A percentile compares a stretch with the other conserved stretches of the same genome.
Evolutionary conservation across 202 grass and related monocot genomes (phyloP).

Genomic region (Brachypodium distachyon): DNA sequence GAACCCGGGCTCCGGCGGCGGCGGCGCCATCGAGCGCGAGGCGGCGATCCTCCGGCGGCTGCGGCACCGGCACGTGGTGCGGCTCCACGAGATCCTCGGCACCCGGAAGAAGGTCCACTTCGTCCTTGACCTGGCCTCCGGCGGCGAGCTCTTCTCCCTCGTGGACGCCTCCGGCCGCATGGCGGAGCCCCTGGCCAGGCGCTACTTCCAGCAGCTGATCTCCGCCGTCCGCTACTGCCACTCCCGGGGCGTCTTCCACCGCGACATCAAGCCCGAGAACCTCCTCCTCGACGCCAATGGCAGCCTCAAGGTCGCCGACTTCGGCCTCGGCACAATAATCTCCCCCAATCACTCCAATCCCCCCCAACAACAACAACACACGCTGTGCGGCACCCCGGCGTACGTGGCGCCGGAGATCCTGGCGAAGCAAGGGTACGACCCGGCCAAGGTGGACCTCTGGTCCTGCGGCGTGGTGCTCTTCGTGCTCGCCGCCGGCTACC

Average conservation of each 20-base stretch:
- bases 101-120: slow-evolving; percentile 74
- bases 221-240: slow-evolving; percentile 76
- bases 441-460: slow-evolving; percentile 69
- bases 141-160: slow-evolving; percentile 59
- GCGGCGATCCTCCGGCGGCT: slow-evolving; percentile 47
- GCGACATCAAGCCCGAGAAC: slow-evolving; percentile 94
- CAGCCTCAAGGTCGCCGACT: slow-evolving; percentile 66
- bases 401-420: slow-evolving; percentile 83
- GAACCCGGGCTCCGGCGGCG: slow-evolving; percentile 3
- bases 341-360: too few relatives aligned
- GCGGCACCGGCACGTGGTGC: slow-evolving; percentile 63
- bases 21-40: slow-evolving; percentile 42
- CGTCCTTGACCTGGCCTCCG: slow-evolving; percentile 63
- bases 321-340: slow-evolving; percentile 68
- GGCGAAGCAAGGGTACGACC: slow-evolving; percentile 46
- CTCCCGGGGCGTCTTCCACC: slow-evolving; percentile 70
- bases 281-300: slow-evolving; percentile 53
- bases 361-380: too few relatives aligned
- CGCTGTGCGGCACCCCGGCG: slow-evolving; percentile 71
- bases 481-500: slow-evolving; percentile 75
- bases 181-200: slow-evolving; percentile 42
- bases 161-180: slow-evolving; percentile 48
- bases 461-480: slow-evolving; percentile 84
- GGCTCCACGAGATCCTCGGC: slow-evolving; percentile 55
- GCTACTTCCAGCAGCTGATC: slow-evolving; percentile 70